Evolutionary conservation across 352 stramenopile species (phyloP).

Genomic region (Phytophthora macrochlamydospora): DNA sequence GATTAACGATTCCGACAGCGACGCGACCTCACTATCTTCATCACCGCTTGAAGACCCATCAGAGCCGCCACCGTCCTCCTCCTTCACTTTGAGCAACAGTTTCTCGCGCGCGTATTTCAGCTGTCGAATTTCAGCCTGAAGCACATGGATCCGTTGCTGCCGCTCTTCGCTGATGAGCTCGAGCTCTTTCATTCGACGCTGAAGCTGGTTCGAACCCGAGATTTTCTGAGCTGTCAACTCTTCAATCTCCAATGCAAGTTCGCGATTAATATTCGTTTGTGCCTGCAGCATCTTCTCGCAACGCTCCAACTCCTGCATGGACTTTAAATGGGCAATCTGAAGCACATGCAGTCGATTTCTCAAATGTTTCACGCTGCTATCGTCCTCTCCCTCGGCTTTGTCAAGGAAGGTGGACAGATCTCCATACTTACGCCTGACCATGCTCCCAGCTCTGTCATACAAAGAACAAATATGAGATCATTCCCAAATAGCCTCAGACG

Average conservation of each 20-base stretch:
- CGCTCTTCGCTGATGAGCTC: constrained; percentile 85
- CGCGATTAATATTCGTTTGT: constrained; percentile 94
- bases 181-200: constrained; percentile 84
- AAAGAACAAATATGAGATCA: neutral
- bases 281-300: constrained; percentile 95
- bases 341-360: constrained; percentile 86
- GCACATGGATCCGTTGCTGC: constrained; percentile 75
- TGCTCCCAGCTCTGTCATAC: constrained; percentile 23
- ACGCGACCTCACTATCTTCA: constrained; percentile 52
- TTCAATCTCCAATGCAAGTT: constrained; percentile 92
- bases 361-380: constrained; percentile 60
- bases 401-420: constrained; percentile 32
- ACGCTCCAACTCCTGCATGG: constrained; percentile 91
- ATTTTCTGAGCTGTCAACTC: constrained; percentile 81
- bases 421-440: constrained; percentile 47
- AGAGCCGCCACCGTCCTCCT: constrained; percentile 26
- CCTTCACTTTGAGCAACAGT: constrained; percentile 34
- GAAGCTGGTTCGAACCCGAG: constrained; percentile 68
- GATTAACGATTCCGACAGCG: constrained; percentile 70
- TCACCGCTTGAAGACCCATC: constrained; percentile 45
- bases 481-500: too few relatives aligned
- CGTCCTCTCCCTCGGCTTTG: constrained; percentile 17
- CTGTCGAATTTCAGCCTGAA: constrained; percentile 90
- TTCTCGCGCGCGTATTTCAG: constrained; percentile 81
- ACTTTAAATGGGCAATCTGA: constrained; percentile 89